Evolutionary conservation across 495 filamentous ascomycete genomes (phyloP).

Genomic region (Talaromyces nanjingensis): DNA sequence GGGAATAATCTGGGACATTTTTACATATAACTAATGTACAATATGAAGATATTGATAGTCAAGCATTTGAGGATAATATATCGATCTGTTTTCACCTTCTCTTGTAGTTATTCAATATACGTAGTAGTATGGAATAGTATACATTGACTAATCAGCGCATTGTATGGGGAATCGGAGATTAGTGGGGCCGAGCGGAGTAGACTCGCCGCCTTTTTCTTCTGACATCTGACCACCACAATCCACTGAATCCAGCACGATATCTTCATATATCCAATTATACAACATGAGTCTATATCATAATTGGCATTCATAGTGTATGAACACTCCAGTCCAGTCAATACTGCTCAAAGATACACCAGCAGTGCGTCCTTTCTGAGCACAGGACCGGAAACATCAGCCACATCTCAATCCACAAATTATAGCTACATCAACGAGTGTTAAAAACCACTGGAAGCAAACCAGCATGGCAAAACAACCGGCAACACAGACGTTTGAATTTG

Average conservation of each 20-base stretch:
- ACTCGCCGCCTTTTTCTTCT: not conserved
- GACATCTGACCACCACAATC: not conserved
- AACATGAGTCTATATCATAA: not conserved
- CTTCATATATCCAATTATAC: not conserved
- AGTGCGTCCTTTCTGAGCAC: not conserved
- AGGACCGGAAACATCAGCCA: not conserved
- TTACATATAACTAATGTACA: conserved; percentile 1
- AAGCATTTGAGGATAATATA: not conserved
- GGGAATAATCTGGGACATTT: not conserved
- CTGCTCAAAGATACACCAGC: not conserved
- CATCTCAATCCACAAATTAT: not conserved
- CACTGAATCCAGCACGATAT: too few species aligned
- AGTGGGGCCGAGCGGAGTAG: not conserved
- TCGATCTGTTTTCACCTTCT: not conserved
- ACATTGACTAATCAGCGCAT: not conserved
- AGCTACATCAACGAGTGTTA: not conserved
- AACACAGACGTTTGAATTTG: conserved; percentile 1
- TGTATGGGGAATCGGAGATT: not conserved
- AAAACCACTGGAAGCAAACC: not conserved
- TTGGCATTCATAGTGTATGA: not conserved
- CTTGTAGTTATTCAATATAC: not conserved
- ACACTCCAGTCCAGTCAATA: not conserved
- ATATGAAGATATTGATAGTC: not conserved
- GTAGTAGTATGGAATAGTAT: not conserved
- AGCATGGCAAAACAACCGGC: not conserved